These are phyloP conservation scores for Lepidium aucheri DNA, from an alignment of 345 rosid species.

Conservation along the genomic window DNA sequence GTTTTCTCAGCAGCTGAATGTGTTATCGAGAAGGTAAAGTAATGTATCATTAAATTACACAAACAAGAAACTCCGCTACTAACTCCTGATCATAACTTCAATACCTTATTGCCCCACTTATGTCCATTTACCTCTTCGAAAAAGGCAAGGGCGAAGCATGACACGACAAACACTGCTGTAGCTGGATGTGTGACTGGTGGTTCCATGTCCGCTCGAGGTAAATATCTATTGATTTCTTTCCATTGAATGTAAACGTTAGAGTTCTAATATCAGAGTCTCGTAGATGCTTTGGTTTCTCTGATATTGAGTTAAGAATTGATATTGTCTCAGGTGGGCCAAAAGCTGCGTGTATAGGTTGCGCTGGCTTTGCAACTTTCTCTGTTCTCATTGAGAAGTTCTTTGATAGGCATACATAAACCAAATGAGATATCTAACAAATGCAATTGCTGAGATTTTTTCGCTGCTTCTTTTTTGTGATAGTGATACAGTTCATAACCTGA, in stretches of 20 bases:
- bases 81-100: neutral
- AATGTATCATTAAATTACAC: neutral
- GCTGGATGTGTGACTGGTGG: conserved; percentile 98
- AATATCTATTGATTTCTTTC: neutral
- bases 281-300: neutral
- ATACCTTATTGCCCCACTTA: neutral
- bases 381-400: conserved; percentile 92
- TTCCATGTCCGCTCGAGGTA: conserved; percentile 76
- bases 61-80: neutral
- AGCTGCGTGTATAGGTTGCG: conserved; percentile 89
- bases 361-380: conserved; percentile 92
- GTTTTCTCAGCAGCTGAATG: conserved; percentile 90
- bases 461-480: conserved; percentile 1
- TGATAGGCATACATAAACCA: conserved; percentile 54
- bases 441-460: conserved; percentile 3
- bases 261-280: neutral
- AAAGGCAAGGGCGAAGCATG: conserved; percentile 90
- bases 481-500: conserved; percentile 3
- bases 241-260: neutral
- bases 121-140: neutral
- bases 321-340: conserved; percentile 62
- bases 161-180: conserved; percentile 58
- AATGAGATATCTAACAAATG: neutral
- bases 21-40: conserved; percentile 69
- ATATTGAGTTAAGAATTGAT: neutral